Base-by-base conservation (phyloP, 1,284 basidiomycete genomes). In the Moniliophthora roreri region DNA sequence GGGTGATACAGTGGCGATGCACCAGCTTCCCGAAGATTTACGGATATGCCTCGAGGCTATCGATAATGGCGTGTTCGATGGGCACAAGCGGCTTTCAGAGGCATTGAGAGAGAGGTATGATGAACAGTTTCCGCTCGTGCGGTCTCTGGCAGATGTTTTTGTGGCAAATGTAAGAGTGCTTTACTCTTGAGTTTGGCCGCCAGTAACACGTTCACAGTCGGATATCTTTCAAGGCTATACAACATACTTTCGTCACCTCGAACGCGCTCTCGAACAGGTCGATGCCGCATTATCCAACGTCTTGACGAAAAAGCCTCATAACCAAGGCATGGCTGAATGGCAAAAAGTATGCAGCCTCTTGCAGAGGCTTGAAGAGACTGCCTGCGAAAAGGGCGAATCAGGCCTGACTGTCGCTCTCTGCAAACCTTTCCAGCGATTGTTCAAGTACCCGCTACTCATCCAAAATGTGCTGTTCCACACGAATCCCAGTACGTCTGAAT, bases 401-500 rank as follows among this genome's bases (percentile, higher is more conserved):
- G 93, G 94, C 0, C 79, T 99, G 39, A 87, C 92, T 32, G 98
- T 99, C 64, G 93, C 93, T 2, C 77, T 98, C 8, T 95, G 93
- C 21, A 98, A 98, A 71, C 96, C 96, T 1, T 97, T 99, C 74
- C 96, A 98, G 66, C 84, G 96, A 28, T 78, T 99, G 39, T 85
- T 98, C 67, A 98, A 99, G 70, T 97, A 98, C 68, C 96, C 96
- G 2, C 81, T 99, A 15, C 83, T 99, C 38, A 98, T 98, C 74
- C 95, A 98, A 72, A 98, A 98, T 69, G 79, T 98, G n/a, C 82
- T 96, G 46, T 96, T 89, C 73, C 91, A 96, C 69, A 97, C 96
- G 8, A 96, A 98, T 64, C 94, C 96, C 1, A 95, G 93, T 59
- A 95, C 95, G 1, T 94, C 89, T 66, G 96, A 99, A 73, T 99